Evolutionary conservation across 768 basidiomycete genomes (phyloP).

Genomic region (Sporobolomyces pararoseus): DNA sequence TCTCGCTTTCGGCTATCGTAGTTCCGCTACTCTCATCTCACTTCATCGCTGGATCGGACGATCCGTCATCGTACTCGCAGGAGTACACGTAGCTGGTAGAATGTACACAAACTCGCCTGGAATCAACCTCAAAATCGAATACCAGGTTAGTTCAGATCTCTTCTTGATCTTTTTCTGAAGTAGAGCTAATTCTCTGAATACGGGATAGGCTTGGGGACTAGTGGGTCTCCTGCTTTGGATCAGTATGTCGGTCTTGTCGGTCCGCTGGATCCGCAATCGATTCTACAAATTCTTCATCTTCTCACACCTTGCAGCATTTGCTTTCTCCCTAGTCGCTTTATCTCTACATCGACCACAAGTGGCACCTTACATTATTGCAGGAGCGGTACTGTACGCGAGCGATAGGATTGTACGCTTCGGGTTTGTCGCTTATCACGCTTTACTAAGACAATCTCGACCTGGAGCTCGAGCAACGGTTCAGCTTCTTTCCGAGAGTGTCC

Average conservation of each 20-base stretch:
- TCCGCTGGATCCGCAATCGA: background rate
- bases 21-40: conserved; percentile 4
- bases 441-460: background rate
- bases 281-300: conserved; percentile 29
- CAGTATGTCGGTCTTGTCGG: background rate
- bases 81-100: conserved; percentile 14
- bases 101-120: conserved; percentile 1
- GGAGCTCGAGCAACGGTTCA: conserved; percentile 5
- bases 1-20: background rate
- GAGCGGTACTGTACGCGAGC: background rate
- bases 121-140: background rate
- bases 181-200: too few relatives aligned
- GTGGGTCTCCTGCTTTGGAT: background rate
- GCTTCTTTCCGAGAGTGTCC: background rate
- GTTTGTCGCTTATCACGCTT: background rate
- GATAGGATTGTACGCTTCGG: conserved; percentile 10
- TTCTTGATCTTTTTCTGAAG: too few relatives aligned
- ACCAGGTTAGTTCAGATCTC: background rate
- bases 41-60: conserved; percentile 31
- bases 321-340: conserved; percentile 8
- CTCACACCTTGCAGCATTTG: conserved; percentile 12
- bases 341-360: conserved; percentile 26
- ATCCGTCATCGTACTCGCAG: background rate
- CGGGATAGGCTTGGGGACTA: conserved; percentile 20
- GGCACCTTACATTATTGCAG: conserved; percentile 13